Conservation (phyloP, 306 rosid species). For the Sicyos baderoa region DNA sequence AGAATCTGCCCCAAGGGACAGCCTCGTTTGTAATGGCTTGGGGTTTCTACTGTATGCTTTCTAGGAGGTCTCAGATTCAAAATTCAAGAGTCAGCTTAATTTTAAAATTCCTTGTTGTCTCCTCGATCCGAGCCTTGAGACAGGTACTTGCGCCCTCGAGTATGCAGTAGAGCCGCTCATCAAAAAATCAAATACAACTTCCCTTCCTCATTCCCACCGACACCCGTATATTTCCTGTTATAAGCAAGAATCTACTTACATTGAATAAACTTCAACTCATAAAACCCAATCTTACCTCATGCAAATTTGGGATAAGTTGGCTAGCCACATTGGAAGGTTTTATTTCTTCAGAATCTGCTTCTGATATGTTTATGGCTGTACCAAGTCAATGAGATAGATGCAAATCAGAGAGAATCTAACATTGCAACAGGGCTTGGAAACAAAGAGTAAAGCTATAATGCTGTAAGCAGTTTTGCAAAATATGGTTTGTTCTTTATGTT, state of each 20-base stretch:
- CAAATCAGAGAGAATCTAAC: not conserved
- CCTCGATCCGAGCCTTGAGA: no score
- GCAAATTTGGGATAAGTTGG: conserved; percentile 38
- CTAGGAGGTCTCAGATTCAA: no score
- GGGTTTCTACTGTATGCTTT: no score
- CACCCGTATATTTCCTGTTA: not conserved
- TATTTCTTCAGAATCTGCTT: conserved; percentile 39
- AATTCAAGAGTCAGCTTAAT: no score
- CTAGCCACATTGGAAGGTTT: conserved; percentile 35
- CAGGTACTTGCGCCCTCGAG: no score
- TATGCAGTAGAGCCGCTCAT: no score
- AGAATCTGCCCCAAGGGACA: no score
- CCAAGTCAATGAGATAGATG: not conserved
- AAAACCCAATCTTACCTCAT: conserved; percentile 40
- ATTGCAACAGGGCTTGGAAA: not conserved
- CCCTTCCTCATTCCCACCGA: not conserved
- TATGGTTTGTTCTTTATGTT: not conserved
- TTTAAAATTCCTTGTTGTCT: no score
- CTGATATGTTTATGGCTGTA: conserved; percentile 38
- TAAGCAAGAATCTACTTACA: not conserved
- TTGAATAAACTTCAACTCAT: not conserved
- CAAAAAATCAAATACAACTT: not conserved
- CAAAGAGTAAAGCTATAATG: not conserved
- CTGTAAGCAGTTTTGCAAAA: not conserved
- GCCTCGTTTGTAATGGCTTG: no score